Base-by-base conservation (phyloP, 2,329 filamentous ascomycete genomes). In the Metarhizium brunneum region DNA sequence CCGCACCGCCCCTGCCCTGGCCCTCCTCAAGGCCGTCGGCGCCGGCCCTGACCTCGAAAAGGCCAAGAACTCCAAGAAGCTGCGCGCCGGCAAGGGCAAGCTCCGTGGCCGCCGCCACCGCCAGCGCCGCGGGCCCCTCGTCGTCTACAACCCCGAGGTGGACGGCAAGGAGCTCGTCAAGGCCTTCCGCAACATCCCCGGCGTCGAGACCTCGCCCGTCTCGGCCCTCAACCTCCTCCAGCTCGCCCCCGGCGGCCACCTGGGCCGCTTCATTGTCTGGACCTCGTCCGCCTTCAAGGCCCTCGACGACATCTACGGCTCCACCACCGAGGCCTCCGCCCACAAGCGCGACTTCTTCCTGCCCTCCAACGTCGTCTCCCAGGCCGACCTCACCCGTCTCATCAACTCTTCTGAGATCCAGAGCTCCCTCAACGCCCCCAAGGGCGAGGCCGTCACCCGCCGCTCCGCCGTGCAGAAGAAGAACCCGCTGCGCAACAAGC, bases 401-500 rank as follows among this genome's bases (percentile, higher is more conserved):
- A 99, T 99, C 88, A 99, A 99, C 90, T 92, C 88, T 71, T 91
- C 90, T 71, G 94, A 99, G 82, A 88, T 97, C 76, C 94, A 99
- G 87, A 89, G 87, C 76, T 92, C 96, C 58, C 85, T 99, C 71
- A 86, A 88, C 68, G 90, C 87, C 60, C 90, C 92, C 76, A 94
- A 92, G 83, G 94, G 94, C 68, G 85, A 87, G 67, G 85, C 90
- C 71, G 78, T 85, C 72, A 95, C 91, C 77, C 96, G 96, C 86
- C 90, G 94, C 72, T 79, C 82, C 66, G 79, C 83, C 71, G 90
- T 96, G 66, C 92, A 96, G 85, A 99, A 99, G 91, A 97, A 97
- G 92, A 99, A 99, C 85, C 94, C 94, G 71, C 91, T 99, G 67
- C 83, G 82, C 79, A 99, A 99, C 88, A 95, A 91, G 86, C 94